These are phyloP conservation scores for Candida coquimbonensis DNA, from an alignment of 805 yeast species.

Conservation along the genomic window DNA sequence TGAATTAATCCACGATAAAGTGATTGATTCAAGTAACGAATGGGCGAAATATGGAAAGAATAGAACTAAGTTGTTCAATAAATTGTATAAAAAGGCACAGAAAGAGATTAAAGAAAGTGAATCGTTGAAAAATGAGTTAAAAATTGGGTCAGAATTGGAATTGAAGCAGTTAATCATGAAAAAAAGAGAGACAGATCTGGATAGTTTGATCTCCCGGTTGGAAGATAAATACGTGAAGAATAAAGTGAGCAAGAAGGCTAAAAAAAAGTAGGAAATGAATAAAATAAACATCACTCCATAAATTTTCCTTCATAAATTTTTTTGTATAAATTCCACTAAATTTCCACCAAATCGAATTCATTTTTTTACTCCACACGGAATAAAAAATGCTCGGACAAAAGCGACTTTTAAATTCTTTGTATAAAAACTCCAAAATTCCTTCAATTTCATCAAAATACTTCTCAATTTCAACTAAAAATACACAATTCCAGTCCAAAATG, in stretches of 20 bases:
- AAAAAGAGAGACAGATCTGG: slow-evolving; percentile 37
- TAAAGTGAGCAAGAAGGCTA: slow-evolving; percentile 26
- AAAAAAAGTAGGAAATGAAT: slow-evolving; percentile 19
- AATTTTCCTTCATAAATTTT: too few species aligned
- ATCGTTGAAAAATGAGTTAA: slow-evolving; percentile 32
- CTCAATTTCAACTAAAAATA: background rate
- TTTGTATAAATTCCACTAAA: background rate
- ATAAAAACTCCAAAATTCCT: background rate
- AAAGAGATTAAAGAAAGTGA: slow-evolving; percentile 64
- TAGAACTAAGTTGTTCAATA: slow-evolving; percentile 39
- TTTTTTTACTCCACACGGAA: too few species aligned
- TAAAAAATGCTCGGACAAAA: slow-evolving; percentile 10
- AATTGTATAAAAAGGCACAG: slow-evolving; percentile 43
- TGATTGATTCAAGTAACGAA: slow-evolving; percentile 32
- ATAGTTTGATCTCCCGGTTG: slow-evolving; percentile 38
- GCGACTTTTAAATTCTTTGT: background rate
- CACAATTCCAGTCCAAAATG: slow-evolving; percentile 2
- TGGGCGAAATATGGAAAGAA: slow-evolving; percentile 47
- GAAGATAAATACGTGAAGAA: slow-evolving; percentile 40
- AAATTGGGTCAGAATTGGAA: slow-evolving; percentile 31
- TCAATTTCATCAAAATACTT: background rate
- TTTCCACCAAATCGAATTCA: background rate
- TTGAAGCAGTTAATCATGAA: slow-evolving; percentile 43
- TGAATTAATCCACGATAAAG: slow-evolving; percentile 33
- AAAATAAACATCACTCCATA: too few species aligned